A percentile compares a stretch with the other conserved stretches of the same genome.
phyloP scores from a whole-genome alignment of 2,329 filamentous ascomycete species.

The Sporothrix variecibatus region DNA sequence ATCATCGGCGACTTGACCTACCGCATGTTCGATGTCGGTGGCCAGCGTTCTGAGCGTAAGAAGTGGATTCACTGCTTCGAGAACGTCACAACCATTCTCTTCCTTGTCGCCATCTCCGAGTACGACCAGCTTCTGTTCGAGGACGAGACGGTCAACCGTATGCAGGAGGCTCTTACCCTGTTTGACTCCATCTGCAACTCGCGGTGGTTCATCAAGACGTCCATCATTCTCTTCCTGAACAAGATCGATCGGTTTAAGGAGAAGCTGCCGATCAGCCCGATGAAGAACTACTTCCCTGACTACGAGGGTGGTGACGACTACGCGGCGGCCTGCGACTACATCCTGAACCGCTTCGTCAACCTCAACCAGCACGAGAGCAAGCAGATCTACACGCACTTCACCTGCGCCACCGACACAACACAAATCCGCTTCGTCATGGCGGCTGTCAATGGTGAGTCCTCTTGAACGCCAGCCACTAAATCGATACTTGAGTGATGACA shows the following conservation, averaged over 20 bases:
- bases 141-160: conserved; percentile 93
- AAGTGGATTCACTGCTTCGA: conserved; percentile 99
- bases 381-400: conserved; percentile 99
- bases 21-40: conserved; percentile 96
- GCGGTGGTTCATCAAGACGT: conserved; percentile 87
- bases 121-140: conserved; percentile 96
- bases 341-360: conserved; percentile 96
- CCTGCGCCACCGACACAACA: conserved; percentile 96
- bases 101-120: conserved; percentile 94
- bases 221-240: conserved; percentile 86
- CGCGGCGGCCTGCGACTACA: conserved; percentile 94
- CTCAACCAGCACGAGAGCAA: conserved; percentile 99
- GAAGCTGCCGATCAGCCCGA: conserved; percentile 79
- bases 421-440: conserved; percentile 99
- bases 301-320: conserved; percentile 97
- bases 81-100: conserved; percentile 95
- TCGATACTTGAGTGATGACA: not conserved
- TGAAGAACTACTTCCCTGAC: conserved; percentile 87
- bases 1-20: conserved; percentile 94
- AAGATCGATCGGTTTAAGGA: conserved; percentile 90
- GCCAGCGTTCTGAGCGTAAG: conserved; percentile 93
- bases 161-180: conserved; percentile 84
- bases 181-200: conserved; percentile 89
- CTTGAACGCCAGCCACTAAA: not conserved
- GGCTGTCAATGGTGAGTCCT: conserved; percentile 84